Conservation (phyloP, 768 basidiomycete genomes). For the Pleurotus pulmonarius region DNA sequence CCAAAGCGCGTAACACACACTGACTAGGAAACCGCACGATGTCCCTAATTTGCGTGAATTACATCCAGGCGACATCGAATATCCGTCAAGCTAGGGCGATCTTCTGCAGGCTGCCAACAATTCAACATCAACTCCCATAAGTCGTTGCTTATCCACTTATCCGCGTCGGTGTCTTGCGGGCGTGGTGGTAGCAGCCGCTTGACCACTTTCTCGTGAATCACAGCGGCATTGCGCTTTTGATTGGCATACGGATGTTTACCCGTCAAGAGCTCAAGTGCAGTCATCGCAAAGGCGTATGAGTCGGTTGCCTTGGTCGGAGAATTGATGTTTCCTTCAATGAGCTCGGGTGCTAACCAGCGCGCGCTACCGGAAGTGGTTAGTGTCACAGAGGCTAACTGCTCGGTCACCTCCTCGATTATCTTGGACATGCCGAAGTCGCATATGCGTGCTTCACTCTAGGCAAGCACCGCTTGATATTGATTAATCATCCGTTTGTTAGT, state of each 20-base stretch:
- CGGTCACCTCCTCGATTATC: slow-evolving; percentile 55
- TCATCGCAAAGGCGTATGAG: slow-evolving; percentile 59
- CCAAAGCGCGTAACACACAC: too few relatives aligned
- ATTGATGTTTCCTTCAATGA: slow-evolving; percentile 39
- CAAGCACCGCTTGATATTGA: neutral
- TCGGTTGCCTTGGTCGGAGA: slow-evolving; percentile 47
- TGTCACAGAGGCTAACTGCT: slow-evolving; percentile 39
- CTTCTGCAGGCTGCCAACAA: slow-evolving; percentile 38
- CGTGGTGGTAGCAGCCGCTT: slow-evolving; percentile 35
- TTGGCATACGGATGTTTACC: slow-evolving; percentile 48
- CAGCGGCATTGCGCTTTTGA: slow-evolving; percentile 44
- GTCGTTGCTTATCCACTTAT: slow-evolving; percentile 39
- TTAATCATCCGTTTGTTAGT: neutral
- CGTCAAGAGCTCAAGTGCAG: slow-evolving; percentile 55
- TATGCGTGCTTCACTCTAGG: slow-evolving; percentile 49
- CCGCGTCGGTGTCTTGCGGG: slow-evolving; percentile 30
- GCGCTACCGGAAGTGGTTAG: slow-evolving; percentile 46
- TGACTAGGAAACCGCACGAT: neutral
- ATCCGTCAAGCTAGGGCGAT: neutral
- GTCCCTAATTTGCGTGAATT: neutral
- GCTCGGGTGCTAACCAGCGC: slow-evolving; percentile 62
- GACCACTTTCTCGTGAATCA: slow-evolving; percentile 40
- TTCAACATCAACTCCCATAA: slow-evolving; percentile 42
- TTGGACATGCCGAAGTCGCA: slow-evolving; percentile 67
- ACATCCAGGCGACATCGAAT: neutral